Percentiles rank a stretch among this genome's conserved stretches.
Conservation (phyloP, 2,329 filamentous ascomycete genomes). For the Paraphaeosphaeria sporulosa region DNA sequence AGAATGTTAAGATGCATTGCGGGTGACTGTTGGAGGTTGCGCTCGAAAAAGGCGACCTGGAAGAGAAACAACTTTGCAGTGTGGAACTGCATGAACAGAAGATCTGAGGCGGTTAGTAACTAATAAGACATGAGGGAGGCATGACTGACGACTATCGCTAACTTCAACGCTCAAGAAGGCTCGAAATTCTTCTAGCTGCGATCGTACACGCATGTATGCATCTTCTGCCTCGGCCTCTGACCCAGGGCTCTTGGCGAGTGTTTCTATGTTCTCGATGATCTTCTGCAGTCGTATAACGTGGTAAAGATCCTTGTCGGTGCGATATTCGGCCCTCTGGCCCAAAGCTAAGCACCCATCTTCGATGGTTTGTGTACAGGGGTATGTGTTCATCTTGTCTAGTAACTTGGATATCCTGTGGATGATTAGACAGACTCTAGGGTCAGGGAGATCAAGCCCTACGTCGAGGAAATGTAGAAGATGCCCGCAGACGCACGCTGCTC, state of each 20-base stretch:
- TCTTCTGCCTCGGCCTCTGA: constrained; percentile 37
- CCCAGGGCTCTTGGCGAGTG: constrained; percentile 24
- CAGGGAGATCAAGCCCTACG: constrained; percentile 33
- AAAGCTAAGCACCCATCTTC: constrained; percentile 49
- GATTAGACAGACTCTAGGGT: constrained; percentile 16
- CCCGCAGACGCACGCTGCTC: constrained; percentile 55
- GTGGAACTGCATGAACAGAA: constrained; percentile 51
- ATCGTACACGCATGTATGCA: constrained; percentile 39
- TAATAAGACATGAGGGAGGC: neutral
- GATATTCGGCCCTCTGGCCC: constrained; percentile 38
- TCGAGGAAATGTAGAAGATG: constrained; percentile 54
- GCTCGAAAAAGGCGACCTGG: constrained; percentile 49
- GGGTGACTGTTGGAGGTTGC: constrained; percentile 37
- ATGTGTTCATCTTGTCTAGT: constrained; percentile 50
- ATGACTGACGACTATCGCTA: constrained; percentile 39
- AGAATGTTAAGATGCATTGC: constrained; percentile 33
- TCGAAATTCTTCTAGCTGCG: constrained; percentile 45
- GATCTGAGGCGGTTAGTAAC: constrained; percentile 32
- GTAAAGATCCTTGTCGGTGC: constrained; percentile 47
- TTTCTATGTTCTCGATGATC: constrained; percentile 50
- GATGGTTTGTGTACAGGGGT: constrained; percentile 45
- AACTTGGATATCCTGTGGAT: constrained; percentile 43
- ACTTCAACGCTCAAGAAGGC: constrained; percentile 36
- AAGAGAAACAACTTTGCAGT: constrained; percentile 51
- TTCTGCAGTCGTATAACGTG: constrained; percentile 49